Evolutionary conservation across 192 early-diverging fungal species (phyloP), one percentile per base, ranked within the genome.

Genomic region (Coemansia sp.): DNA sequence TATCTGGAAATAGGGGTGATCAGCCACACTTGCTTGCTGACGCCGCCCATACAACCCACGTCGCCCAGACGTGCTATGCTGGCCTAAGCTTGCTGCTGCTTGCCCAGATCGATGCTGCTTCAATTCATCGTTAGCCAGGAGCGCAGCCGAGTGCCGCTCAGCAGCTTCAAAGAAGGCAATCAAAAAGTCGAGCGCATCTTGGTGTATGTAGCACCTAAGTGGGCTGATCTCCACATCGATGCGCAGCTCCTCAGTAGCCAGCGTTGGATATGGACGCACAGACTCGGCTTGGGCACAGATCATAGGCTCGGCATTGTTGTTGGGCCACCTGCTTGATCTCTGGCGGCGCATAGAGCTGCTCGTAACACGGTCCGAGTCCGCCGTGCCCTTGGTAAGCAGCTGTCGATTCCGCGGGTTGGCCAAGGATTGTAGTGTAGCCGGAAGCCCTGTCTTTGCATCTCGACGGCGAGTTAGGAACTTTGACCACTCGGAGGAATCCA

Each of bases 101-200:
- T 33, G 43, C 21, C 51, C 48, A 42, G 56, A 21, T 23, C 51
- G 34, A 20, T 60, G 48, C 28, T 59, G 28, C 46, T 43, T 20
- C 26, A 20, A 16, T 13, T 55, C 51, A 26, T 26, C 24, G 16
- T 55, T 55, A 1, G 51, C 51, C 26, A 14, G 5, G 51, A 61
- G 26, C 23, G 59, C 60, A 9, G 43, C 48, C 9, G 64, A 55
- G 28, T 66, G 65, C 51, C 36, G 62, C 35, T 74, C 75, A 9
- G 76, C 63, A 9, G 61, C 46, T 35, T 74, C 76, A 83, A 96
- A 93, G 80, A 94, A 97, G 9, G 79, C 69, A 31, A 94, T 85
- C 64, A 96, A 65, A 74, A 92, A 96, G 3, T 85, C 79, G 13
- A 99, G 74, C 2, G 95, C 91, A 70, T 99, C 95, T 76, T 97